Base-by-base conservation (phyloP, 192 early-diverging fungal species). In the Jimgerdemannia flammicorona region DNA sequence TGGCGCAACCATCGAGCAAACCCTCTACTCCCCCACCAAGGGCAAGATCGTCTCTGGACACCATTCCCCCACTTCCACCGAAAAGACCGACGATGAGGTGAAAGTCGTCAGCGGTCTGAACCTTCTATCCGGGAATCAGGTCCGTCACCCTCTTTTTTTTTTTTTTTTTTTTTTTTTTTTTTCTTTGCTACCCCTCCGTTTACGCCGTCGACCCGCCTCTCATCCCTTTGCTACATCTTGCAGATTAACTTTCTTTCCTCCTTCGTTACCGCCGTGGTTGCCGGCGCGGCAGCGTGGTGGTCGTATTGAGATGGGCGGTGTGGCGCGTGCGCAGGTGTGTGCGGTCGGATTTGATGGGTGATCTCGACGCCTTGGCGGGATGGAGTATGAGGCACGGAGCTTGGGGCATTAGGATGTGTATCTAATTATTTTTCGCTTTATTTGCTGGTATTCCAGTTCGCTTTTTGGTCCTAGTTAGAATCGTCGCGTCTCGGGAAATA, bases 101-200 rank as follows among this genome's bases (percentile, higher is more conserved):
- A 84, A 79, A 43, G 70, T 87, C 39, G 84, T 97, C 20, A 86
- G 87, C 59, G 96, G 96, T 4, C 67, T 75, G 20, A 85, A 92
- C 63, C 76, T 96, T 20, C 76, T 97, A 70, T 91, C 92, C 76
- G 96, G 96, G 79, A 92, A 97, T 77, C 92, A 94, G 73, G 93
- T 92, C 68, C 76, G 40, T 40, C 29, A 44, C 19, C 29, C 4
- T 3, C 40, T 70, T 64, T 43, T 63, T 4, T 44, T 39, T 18
- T 41, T 10, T n/a, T 43, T 19, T 11, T 69, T 44, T 72, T 8
- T 40, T 4, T 44, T 29, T 68, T 10, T 9, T 65, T 20, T 59
- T n/a, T 74, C n/a, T 72, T 43, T 59, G 8, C 49, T 14, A 59
- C 14, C 49, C 14, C 49, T 29, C 29, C 1, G 29, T 29, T 29